Conservation (phyloP, 208 protist species). For the Leishmania major region DNA sequence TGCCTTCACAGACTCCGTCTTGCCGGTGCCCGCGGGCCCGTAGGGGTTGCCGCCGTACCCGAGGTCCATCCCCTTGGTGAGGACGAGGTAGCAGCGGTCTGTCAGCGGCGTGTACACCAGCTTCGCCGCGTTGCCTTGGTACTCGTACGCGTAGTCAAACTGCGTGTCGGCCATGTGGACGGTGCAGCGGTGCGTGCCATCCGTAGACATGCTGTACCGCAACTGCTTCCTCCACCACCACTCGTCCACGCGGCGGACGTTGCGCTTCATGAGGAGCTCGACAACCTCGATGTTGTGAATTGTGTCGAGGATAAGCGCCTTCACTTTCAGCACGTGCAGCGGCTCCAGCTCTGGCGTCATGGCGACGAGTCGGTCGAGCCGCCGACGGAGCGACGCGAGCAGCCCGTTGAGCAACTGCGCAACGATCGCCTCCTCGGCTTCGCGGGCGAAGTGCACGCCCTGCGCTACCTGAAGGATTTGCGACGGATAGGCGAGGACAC, state of each 20-base stretch:
- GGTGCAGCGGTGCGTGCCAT: constrained; percentile 58
- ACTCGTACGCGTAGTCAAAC: constrained; percentile 97
- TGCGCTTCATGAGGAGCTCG: constrained; percentile 69
- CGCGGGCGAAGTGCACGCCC: constrained; percentile 84
- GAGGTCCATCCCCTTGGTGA: constrained; percentile 97
- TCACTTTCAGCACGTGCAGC: constrained; percentile 83
- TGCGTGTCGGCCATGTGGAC: constrained; percentile 93
- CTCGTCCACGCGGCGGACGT: constrained; percentile 47
- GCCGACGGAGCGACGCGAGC: constrained; percentile 36
- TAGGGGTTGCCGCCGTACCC: constrained; percentile 97
- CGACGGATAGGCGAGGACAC: constrained; percentile 78
- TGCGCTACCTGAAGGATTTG: constrained; percentile 89
- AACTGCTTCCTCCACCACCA: constrained; percentile 98
- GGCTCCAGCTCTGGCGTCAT: constrained; percentile 48
- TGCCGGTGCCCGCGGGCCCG: constrained; percentile 97
- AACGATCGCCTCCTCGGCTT: constrained; percentile 69
- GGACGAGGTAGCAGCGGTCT: constrained; percentile 96
- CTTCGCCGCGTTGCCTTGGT: constrained; percentile 94
- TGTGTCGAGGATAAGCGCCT: constrained; percentile 95
- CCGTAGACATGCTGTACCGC: constrained; percentile 87
- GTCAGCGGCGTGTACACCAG: constrained; percentile 95
- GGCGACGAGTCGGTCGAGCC: constrained; percentile 72
- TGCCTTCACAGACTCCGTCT: constrained; percentile 97
- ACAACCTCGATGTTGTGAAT: constrained; percentile 97
- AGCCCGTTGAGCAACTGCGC: constrained; percentile 39